Conservation (phyloP, 2,329 filamentous ascomycete genomes). For the Tympanopsis confertula region DNA sequence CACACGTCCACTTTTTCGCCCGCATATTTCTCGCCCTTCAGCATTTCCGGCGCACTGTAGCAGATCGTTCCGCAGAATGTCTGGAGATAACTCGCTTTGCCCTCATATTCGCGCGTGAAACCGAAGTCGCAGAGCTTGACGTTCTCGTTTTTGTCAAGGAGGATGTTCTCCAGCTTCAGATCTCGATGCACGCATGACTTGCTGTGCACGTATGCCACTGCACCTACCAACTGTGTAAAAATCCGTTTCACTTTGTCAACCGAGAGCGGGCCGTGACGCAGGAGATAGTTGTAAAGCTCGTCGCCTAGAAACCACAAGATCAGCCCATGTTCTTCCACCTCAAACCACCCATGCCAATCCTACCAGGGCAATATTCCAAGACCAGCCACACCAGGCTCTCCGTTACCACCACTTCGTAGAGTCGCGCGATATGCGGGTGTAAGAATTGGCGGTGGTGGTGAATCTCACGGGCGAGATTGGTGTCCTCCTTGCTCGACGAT, state of each 20-base stretch:
- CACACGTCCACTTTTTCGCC: constrained; percentile 68
- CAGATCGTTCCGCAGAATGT: constrained; percentile 69
- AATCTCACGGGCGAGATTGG: constrained; percentile 64
- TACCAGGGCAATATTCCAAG: constrained; percentile 63
- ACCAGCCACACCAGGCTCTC: constrained; percentile 65
- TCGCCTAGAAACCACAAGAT: constrained; percentile 37
- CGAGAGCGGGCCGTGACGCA: constrained; percentile 55
- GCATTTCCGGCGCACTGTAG: constrained; percentile 70
- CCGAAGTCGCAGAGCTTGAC: constrained; percentile 70
- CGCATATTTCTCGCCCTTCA: constrained; percentile 67
- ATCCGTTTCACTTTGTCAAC: constrained; percentile 61
- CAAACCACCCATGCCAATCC: constrained; percentile 8
- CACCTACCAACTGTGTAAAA: constrained; percentile 64
- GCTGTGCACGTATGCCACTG: constrained; percentile 63
- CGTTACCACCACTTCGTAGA: constrained; percentile 70
- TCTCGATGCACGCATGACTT: constrained; percentile 66
- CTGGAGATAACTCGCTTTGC: constrained; percentile 60
- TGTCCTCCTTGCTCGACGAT: constrained; percentile 62
- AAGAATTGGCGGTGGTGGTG: constrained; percentile 69
- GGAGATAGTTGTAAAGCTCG: constrained; percentile 65
- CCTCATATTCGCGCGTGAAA: constrained; percentile 68
- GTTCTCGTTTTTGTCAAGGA: constrained; percentile 64
- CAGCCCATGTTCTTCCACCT: background rate
- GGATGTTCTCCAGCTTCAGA: constrained; percentile 65
- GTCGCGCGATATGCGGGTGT: constrained; percentile 63